These are phyloP conservation scores for Lecanicillium sp. DNA, from an alignment of 2,329 filamentous ascomycete species.

Conservation along the genomic window DNA sequence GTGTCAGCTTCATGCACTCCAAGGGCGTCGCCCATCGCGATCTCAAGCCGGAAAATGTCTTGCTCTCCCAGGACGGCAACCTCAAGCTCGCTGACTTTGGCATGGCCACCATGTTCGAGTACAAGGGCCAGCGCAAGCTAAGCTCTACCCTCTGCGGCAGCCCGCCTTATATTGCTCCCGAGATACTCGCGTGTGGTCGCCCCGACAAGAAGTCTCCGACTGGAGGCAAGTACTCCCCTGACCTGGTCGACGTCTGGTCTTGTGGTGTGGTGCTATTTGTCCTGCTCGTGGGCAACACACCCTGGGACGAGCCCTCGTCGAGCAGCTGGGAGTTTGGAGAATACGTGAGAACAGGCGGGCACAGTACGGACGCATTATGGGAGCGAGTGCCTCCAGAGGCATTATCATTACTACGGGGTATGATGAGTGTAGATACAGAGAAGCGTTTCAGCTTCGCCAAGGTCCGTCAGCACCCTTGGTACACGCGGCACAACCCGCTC, in stretches of 20 bases:
- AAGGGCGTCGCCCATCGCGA: slow-evolving; percentile 92
- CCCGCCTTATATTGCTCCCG: slow-evolving; percentile 94
- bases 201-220: slow-evolving; percentile 41
- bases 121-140: slow-evolving; percentile 74
- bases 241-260: slow-evolving; percentile 91
- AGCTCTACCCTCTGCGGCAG: slow-evolving; percentile 91
- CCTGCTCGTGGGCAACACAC: slow-evolving; percentile 89
- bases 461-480: slow-evolving; percentile 91
- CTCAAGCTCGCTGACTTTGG: slow-evolving; percentile 97
- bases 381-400: slow-evolving; percentile 65
- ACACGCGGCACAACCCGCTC: slow-evolving; percentile 73
- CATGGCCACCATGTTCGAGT: slow-evolving; percentile 87
- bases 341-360: slow-evolving; percentile 73
- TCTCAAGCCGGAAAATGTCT: slow-evolving; percentile 91
- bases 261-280: slow-evolving; percentile 98
- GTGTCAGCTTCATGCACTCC: slow-evolving; percentile 90
- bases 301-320: slow-evolving; percentile 88
- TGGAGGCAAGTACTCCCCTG: slow-evolving; percentile 61
- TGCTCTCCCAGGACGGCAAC: slow-evolving; percentile 76
- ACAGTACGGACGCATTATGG: slow-evolving; percentile 83
- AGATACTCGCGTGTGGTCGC: slow-evolving; percentile 61
- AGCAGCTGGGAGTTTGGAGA: slow-evolving; percentile 88
- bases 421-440: slow-evolving; percentile 75
- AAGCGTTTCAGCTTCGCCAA: slow-evolving; percentile 80
- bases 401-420: slow-evolving; percentile 79